phyloP scores from a whole-genome alignment of 441 rosid species.

The Hura crepitans region DNA sequence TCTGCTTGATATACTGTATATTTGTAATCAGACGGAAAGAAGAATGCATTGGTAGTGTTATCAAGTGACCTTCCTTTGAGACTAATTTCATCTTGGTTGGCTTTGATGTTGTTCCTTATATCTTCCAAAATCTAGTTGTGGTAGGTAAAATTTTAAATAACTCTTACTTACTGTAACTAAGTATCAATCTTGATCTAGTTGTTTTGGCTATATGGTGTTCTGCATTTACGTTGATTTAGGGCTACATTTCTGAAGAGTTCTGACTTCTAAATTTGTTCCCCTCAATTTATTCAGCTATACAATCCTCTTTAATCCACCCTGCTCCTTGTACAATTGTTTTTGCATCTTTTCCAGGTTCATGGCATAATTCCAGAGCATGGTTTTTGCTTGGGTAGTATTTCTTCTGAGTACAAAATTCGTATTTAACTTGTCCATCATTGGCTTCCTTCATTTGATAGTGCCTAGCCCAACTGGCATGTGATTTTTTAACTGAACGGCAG shows the following conservation, averaged over 20 bases:
- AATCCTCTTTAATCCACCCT: neutral
- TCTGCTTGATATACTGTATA: neutral
- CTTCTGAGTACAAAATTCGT: neutral
- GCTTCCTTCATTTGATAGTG: neutral
- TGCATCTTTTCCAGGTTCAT: neutral
- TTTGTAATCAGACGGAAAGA: neutral
- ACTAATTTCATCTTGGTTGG: neutral
- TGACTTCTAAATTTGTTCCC: neutral
- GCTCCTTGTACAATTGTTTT: neutral
- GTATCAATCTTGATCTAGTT: neutral
- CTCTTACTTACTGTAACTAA: neutral
- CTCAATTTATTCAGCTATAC: neutral
- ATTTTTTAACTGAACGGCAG: neutral
- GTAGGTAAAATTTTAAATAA: neutral
- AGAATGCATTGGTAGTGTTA: neutral
- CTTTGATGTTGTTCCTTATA: too few species aligned
- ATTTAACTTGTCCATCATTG: neutral
- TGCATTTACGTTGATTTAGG: neutral
- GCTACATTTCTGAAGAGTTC: neutral
- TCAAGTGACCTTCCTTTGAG: neutral
- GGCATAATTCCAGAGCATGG: neutral
- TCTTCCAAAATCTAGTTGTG: neutral
- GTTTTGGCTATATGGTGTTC: neutral
- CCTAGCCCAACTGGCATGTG: neutral
- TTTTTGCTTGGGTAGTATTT: neutral